Evolutionary conservation across 768 basidiomycete genomes (phyloP).

Genomic region (Suillus paluster): DNA sequence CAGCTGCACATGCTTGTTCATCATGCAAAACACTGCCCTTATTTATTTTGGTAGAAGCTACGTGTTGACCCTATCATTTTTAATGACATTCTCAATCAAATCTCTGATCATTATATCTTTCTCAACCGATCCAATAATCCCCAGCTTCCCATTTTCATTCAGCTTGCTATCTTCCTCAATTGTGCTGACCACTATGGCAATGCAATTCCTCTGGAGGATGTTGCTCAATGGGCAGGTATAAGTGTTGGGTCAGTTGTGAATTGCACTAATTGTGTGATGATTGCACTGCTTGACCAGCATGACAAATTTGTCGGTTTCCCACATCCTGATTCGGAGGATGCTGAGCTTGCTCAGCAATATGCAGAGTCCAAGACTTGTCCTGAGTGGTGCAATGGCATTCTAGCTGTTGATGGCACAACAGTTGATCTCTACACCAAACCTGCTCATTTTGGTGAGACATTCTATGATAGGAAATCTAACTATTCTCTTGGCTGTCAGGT

Average conservation of each 20-base stretch:
- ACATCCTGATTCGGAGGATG: constrained; percentile 9
- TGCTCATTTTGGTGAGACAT: constrained; percentile 13
- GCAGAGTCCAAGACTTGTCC: constrained; percentile 37
- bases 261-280: constrained; percentile 21
- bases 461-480: constrained; percentile 22
- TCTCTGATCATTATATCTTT: constrained; percentile 17
- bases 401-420: constrained; percentile 43
- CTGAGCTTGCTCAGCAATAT: constrained; percentile 39
- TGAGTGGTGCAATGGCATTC: constrained; percentile 42
- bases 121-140: constrained; percentile 10
- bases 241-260: constrained; percentile 20
- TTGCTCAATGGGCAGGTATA: constrained; percentile 19
- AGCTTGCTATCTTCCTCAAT: no score
- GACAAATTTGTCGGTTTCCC: constrained; percentile 9
- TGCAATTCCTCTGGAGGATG: constrained; percentile 12
- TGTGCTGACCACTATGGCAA: no score
- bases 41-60: neutral
- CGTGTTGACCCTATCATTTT: constrained; percentile 18
- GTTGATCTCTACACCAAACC: constrained; percentile 14
- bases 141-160: neutral
- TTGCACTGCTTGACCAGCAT: constrained; percentile 19
- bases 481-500: constrained; percentile 28
- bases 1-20: neutral
- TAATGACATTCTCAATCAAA: constrained; percentile 20
- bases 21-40: neutral